Conservation (phyloP, 2,329 filamentous ascomycete species). For the Colletotrichum tropicale region DNA sequence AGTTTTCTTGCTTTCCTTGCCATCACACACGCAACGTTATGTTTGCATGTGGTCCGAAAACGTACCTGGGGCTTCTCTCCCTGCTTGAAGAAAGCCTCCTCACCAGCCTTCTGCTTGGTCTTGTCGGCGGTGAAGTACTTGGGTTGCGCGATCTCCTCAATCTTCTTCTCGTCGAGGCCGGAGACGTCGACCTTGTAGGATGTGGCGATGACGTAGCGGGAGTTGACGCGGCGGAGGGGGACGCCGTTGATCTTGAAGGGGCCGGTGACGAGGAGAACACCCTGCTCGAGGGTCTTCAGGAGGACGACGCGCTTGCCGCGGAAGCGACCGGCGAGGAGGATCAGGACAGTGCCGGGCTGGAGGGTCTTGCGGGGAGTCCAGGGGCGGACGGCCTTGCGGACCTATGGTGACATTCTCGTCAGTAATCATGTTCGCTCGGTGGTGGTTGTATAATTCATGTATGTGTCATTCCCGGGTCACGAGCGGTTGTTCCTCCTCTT, state of each 20-base stretch:
- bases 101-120: conserved; percentile 90
- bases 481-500: background rate
- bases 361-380: conserved; percentile 89
- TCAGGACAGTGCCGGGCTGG: conserved; percentile 93
- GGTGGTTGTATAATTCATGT: background rate
- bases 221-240: conserved; percentile 91
- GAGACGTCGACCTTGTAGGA: conserved; percentile 83
- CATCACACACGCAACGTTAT: background rate
- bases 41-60: background rate
- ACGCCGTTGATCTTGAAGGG: conserved; percentile 99
- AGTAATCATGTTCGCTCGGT: background rate
- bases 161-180: conserved; percentile 89
- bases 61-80: conserved; percentile 96
- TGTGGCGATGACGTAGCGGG: conserved; percentile 92
- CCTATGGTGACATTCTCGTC: conserved; percentile 55
- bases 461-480: conserved; percentile 1
- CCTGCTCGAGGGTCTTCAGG: conserved; percentile 96
- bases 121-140: conserved; percentile 99
- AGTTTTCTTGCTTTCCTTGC: conserved; percentile 21
- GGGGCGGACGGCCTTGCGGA: conserved; percentile 91
- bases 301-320: conserved; percentile 99
- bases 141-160: conserved; percentile 73
- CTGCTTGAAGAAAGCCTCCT: conserved; percentile 99
- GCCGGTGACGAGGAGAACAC: conserved; percentile 97
- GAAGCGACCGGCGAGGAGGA: conserved; percentile 99